Base-by-base conservation (phyloP, 768 basidiomycete species). In the Kwoniella dejecticola region DNA sequence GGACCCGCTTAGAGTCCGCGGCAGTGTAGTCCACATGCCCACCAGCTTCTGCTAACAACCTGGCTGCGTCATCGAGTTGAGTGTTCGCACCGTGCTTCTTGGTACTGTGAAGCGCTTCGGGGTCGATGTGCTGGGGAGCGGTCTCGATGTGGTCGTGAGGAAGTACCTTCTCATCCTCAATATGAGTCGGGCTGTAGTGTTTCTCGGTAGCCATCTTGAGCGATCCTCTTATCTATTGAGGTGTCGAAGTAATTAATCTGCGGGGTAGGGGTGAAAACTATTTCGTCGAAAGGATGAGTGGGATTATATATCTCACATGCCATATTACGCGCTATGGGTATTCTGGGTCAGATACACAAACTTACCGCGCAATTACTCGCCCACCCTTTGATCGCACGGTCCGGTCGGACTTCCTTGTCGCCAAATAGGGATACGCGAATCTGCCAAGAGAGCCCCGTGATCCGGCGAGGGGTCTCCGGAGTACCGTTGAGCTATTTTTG, bases 1-100 rank as follows among this genome's bases (percentile, higher is more conserved):
- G 48, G 13, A 74, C 67, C 19, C 72, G 60, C 44, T 63, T 62
- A 10, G 63, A 52, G 21, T 70, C 69, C 23, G 62, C 60, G 8
- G 60, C 44, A 2, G 69, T 66, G 44, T 63, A 65, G 19, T 66
- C 63, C 23, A 64, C 45, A 47, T 65, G 59, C 7, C 66, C 69
- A 30, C 66, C 69, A 36, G 65, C 64, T 29, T 63, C 69, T 2
- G 44, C 31, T 31, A 67, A 56, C 3, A 67, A 48, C 17, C 53
- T 24, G 6, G 66, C 66, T 21, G 66, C 66, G 52, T 67, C 66
- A 53, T 67, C 66, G 11, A 67, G 40, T 27, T 67, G 66, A 26
- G 44, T 63, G 62, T 67, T 67, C 30, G 55, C 66, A 12, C 46
- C 54, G 21, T 52, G 31, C 41, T 63, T 63, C 4, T 47, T 24